Evolutionary conservation across 108 stramenopile genomes (phyloP), one percentile per base, ranked within the genome.

Genomic region (Asterionellopsis glacialis): DNA sequence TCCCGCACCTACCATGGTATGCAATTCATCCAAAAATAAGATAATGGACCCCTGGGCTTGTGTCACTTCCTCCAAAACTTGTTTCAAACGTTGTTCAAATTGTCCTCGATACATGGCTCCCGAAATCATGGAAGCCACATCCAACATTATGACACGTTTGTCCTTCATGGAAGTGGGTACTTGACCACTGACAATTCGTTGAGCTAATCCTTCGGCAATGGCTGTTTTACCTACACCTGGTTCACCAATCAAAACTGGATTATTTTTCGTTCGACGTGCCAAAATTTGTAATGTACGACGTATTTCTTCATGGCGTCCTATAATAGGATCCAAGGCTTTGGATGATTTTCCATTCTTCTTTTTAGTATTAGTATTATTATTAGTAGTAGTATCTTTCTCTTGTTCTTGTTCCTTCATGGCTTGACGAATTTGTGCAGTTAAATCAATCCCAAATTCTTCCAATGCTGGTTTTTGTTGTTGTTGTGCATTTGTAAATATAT

Each of bases 31-130:
- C 12, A 98, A 88, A 71, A 98, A 98, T 22, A 97, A 70, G 52
- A 98, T 95, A 15, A 97, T 70, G 48, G 91, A 69, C 25, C 93
- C 84, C 0, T 84, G 71, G 11, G 82, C 63, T 50, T 77, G 84
- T 39, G 87, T 68, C 0, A 98, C 90, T 58, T 98, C 97, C 44
- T 81, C 69, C 41, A 98, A 65, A 25, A 98, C 86, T 6, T 84
- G 75, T 75, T 95, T 93, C 38, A 98, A 79, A 14, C 97, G 77
- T 73, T 97, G 95, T 71, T 98, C 97, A 69, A 98, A 97, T 54
- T 98, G 95, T 15, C 97, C 97, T 44, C 93, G 77, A 60, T 94
- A 93, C 83, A 88, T 91, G 69, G 97, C 95, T 14, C 97, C 97
- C 10, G 91, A 80, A 6, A 97, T 68, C 23, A 98, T 65, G 1